Base-by-base conservation (phyloP, 495 filamentous ascomycete genomes). In the Neurospora discreta region DNA sequence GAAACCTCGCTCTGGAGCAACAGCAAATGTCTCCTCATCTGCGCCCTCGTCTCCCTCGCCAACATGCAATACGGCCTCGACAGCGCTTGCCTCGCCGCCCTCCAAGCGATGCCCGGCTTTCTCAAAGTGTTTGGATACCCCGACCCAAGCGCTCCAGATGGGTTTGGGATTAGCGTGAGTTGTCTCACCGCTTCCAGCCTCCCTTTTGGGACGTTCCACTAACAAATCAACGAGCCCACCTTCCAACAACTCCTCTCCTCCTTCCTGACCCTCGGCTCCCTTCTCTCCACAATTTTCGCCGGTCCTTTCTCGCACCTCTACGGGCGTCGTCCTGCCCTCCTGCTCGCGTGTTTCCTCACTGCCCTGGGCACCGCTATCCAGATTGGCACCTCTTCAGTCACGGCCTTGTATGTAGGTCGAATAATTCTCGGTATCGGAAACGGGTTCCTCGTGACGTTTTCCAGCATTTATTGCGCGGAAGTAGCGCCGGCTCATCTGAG, bases 61-160 rank as follows among this genome's bases (percentile, higher is more conserved):
- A 83, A 82, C 72, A 80, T 76, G 74, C 87, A 90, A 75, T 90
- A 89, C 80, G 87, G 87, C 5, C 76, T 89, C 42, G 87, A 90
- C 73, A 88, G 87, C 70, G 85, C 85, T 16, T 78, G 86, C 41
- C 85, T 90, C 65, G 87, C 85, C 20, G 86, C 86, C 71, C 80
- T 90, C 10, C 87, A 89, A 73, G 88, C 87, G 42, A 89, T 89
- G 87, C 75, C 84, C 13, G 87, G 87, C 1, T 90, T 89, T 73
- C 79, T 89, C 39, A 74, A 84, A 74, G 83, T 85, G 70, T 78
- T 78, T 70, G 77, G 77, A 11, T 72, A 77, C 43, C 65, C 69
- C 1, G 73, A 75, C 16, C 73, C 76, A 0, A 68, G 52, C 0
- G 69, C 69, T 16, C 68, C 69, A 2, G 75, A 75, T 3, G 75